Base-by-base conservation (phyloP, 352 stramenopile genomes). In the Pythium sukuiense region DNA sequence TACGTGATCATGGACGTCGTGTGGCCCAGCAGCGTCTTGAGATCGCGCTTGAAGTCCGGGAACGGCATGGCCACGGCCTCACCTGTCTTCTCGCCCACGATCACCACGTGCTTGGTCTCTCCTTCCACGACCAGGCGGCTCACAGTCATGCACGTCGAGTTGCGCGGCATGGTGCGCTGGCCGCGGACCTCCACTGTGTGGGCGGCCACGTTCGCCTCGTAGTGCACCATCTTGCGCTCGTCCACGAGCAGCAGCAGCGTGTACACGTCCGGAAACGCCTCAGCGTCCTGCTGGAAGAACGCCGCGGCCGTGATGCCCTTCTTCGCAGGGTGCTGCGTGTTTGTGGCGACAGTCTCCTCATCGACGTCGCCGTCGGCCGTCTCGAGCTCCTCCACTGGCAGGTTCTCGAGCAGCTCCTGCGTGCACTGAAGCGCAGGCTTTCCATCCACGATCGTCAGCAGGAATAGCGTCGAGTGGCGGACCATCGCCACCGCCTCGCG, bases 1-100 rank as follows among this genome's bases (percentile, higher is more conserved):
- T 88, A 74, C 50, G 85, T 92, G 73, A 95, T 80, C 82, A 95
- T 95, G 26, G 87, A 95, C 56, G 87, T 94, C 39, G 87, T 95
- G 76, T 95, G 87, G 49, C 81, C 81, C 58, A 95, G 63, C 41
- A 95, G 71, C 59, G 76, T 88, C 80, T 89, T 91, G 45, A 85
- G 61, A 55, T 90, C 82, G 43, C 82, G 73, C 26, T 73, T 62
- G 18, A 92, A 72, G 65, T 90, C 76, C 4, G 82, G 87, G 69
- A 95, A 89, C 2, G 84, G 87, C 65, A 90, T 79, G 54, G 82
- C 87, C 30, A 93, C 73, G n/a, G 77, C 83, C 63, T 95, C 85
- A 30, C 87, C 87, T 5, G 87, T 92, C 76, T 95, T 95, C 62
- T 91, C 85, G 32, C 83, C 85, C 30, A 92, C 74, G 37, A 95